Evolutionary conservation across 352 stramenopile genomes (phyloP), one percentile per base, ranked within the genome.

Genomic region (Phytophthora pluvialis): DNA sequence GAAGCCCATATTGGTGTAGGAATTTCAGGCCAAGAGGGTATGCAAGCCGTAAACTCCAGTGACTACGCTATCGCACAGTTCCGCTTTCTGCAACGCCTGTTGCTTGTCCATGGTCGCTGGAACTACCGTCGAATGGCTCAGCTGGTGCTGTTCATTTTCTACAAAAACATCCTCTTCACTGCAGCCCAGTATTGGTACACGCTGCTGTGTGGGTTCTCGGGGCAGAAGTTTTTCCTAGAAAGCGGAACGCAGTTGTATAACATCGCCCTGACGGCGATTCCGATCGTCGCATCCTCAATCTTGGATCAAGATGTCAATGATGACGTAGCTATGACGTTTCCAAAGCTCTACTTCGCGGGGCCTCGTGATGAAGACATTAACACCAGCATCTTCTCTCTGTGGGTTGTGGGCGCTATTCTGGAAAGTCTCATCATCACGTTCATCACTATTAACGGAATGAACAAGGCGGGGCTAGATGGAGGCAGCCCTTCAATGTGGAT

Each of bases 31-130:
- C 89, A 97, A 62, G 94, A 98, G 70, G 94, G 94, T 13, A 84
- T 97, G 69, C 95, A 98, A 64, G 89, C 94, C 5, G 94, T 98
- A 7, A 98, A 98, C 66, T 94, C 93, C 25, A 95, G 88, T 29
- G 94, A 98, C 78, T 98, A 98, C 58, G 91, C 93, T 10, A 98
- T 98, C 57, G 93, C 88, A 0, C 86, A 96, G 43, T 98, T 98
- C 69, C 88, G 90, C 3, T 98, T 94, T 59, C 74, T 98, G 9
- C 79, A 95, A 60, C 89, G 90, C 3, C 69, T 98, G 15, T 66
- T 98, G 16, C 70, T 98, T 25, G 88, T 98, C 3, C 93, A 98
- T 57, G 95, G 95, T 0, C 78, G 93, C 2, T 96, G 88, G 81
- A 97, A 96, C 70, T 98, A 98, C 64, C 81, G 88, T 10, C 86